These are phyloP conservation scores for Phytophthora kernoviae DNA, from an alignment of 352 stramenopile species.

Conservation along the genomic window DNA sequence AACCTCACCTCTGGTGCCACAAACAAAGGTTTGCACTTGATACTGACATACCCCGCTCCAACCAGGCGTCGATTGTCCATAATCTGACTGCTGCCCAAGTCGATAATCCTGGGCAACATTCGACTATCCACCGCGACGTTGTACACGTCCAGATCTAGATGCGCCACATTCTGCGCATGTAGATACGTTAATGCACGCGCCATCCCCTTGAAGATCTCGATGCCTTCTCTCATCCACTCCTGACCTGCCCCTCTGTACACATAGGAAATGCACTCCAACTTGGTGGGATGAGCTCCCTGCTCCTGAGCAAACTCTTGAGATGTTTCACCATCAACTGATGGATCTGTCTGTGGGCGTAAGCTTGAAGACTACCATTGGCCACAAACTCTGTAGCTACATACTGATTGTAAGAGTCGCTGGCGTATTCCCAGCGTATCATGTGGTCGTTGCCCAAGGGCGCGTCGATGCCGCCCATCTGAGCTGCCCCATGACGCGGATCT, in stretches of 20 bases:
- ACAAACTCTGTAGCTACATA: conserved; percentile 88
- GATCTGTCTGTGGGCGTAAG: conserved; percentile 75
- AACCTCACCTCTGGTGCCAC: conserved; percentile 73
- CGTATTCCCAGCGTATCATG: conserved; percentile 83
- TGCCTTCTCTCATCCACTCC: conserved; percentile 78
- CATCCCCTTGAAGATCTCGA: conserved; percentile 73
- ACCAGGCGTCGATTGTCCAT: conserved; percentile 72
- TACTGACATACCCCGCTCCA: conserved; percentile 61
- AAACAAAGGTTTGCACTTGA: conserved; percentile 87
- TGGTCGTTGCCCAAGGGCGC: conserved; percentile 69
- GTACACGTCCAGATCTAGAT: conserved; percentile 87
- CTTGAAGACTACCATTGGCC: conserved; percentile 76
- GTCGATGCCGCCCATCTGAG: conserved; percentile 80
- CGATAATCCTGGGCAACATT: conserved; percentile 67
- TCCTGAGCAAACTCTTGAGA: conserved; percentile 69
- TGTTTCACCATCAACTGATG: conserved; percentile 71
- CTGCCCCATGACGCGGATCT: conserved; percentile 81
- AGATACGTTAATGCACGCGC: conserved; percentile 78
- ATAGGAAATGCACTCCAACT: conserved; percentile 82
- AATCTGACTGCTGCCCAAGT: conserved; percentile 79
- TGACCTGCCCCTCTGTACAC: conserved; percentile 73
- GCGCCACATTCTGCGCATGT: conserved; percentile 76
- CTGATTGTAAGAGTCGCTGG: conserved; percentile 69
- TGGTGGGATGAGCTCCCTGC: conserved; percentile 61
- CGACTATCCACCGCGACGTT: conserved; percentile 80